Percentiles rank a stretch among this genome's conserved stretches.
Conservation (phyloP, 768 basidiomycete genomes). For the Trametes coccinea region DNA sequence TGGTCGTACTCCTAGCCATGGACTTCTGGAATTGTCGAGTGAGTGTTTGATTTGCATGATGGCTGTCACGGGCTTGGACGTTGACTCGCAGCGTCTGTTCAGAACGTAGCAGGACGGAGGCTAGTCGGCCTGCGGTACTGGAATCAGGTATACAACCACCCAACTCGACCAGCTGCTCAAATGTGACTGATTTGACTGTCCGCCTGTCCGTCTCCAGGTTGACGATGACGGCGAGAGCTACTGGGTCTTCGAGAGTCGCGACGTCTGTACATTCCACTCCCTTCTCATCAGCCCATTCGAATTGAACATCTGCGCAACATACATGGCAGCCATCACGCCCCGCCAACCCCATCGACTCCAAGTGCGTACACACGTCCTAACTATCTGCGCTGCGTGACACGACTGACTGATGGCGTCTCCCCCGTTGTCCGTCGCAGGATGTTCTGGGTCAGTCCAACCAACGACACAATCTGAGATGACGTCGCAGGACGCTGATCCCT, state of each 20-base stretch:
- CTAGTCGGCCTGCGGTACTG: conserved; percentile 95
- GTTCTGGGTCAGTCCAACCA: conserved; percentile 72
- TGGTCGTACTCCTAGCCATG: conserved; percentile 92
- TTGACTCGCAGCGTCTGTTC: conserved; percentile 6
- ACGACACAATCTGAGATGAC: not conserved
- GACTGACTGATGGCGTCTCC: conserved; percentile 6
- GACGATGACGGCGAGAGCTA: conserved; percentile 95
- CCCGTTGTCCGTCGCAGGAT: conserved; percentile 51
- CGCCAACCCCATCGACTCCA: conserved; percentile 85
- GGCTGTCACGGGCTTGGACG: not conserved
- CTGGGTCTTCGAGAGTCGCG: conserved; percentile 98
- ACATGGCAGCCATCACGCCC: conserved; percentile 74
- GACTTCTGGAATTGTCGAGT: conserved; percentile 99
- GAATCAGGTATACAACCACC: conserved; percentile 71
- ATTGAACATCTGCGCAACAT: conserved; percentile 3
- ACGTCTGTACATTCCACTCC: conserved; percentile 54
- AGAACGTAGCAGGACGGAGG: conserved; percentile 94
- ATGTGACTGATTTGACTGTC: conserved; percentile 3
- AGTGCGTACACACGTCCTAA: conserved; percentile 46
- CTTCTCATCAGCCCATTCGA: not conserved
- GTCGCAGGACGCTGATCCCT: not conserved
- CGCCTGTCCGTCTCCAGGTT: conserved; percentile 48
- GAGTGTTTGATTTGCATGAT: conserved; percentile 26
- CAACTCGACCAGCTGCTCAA: conserved; percentile 29
- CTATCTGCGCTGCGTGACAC: conserved; percentile 3